Base-by-base conservation (phyloP, 2,329 filamentous ascomycete species). In the Aspergillus pseudoglaucus region DNA sequence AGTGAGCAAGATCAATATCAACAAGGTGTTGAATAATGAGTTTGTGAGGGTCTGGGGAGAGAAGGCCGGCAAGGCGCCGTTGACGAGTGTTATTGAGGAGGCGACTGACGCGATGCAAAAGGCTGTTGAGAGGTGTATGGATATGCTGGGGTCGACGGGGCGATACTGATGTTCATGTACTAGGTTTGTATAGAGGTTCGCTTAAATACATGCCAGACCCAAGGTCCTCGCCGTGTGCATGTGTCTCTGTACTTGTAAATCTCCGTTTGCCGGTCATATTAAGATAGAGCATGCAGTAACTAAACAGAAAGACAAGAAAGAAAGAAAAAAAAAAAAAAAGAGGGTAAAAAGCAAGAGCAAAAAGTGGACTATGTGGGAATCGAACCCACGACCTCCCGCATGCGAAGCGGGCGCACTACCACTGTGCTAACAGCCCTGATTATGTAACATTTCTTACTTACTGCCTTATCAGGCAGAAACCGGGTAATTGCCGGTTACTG, bases 1-100 rank as follows among this genome's bases (percentile, higher is more conserved):
- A 5, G 74, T 82, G 32, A 73, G 75, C 15, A 77, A 80, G 60
- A 67, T 80, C 37, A 82, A 82, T 62, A 75, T 82, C 42, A 82
- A 82, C 57, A 79, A 80, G 63, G 73, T 79, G 22, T 70, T 82
- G 58, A 79, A 77, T 64, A 65, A 73, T 59, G 64, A 75, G 62
- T 75, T 77, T 65, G 63, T 74, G 50, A 59, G 63, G 48, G 62
- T 78, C 52, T 71, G 73, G 72, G 51, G 62, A 42, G 71, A 75
- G 57, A 74, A 73, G 56, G 76, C 76, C 1, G 76, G 74, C 1
- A 73, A 71, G 51, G 71, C 74, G 30, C 75, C 76, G 0, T 61
- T 81, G 55, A 82, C 78, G 25, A 66, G 70, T 2, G 51, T 80
- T 48, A 70, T 81, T 57, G 79, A 81, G 63, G 70, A 77, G 59